Base-by-base conservation (phyloP, 768 basidiomycete genomes). In the Clitopilus hobsonii region DNA sequence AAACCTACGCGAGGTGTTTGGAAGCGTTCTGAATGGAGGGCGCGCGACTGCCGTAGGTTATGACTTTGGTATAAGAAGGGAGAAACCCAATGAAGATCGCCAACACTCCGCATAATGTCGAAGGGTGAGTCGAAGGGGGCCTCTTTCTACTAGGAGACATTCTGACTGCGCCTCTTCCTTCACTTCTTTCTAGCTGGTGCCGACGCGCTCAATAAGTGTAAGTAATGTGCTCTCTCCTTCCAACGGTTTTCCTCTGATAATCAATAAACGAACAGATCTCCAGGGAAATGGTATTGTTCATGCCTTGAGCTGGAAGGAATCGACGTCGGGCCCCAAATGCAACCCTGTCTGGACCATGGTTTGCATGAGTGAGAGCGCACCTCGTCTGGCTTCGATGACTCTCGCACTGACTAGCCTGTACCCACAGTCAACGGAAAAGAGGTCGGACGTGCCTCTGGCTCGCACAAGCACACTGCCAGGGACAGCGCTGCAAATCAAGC, bases 241-340 rank as follows among this genome's bases (percentile, higher is more conserved):
- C 6, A 38, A 32, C 23, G 27, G 14, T n/a, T 56, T 26, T 25
- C 13, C n/a, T 57, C 23, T 30, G 49, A 29, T 50, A 53, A 45
- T 62, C 47, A 30, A 32, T 41, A 29, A 26, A 29, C 20, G 36
- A 52, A 48, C 54, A 87, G 86, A 83, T 66, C 71, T 89, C 23
- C 84, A 86, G 63, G 68, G 67, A n/a, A 68, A 65, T 36, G 70
- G 71, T 13, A 68, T 69, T 28, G 62, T 72, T 29, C 54, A 76
- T 16, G 61, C 78, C 25, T 72, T 88, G 25, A 82, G 76, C 60
- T 89, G 85, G 84, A 62, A 72, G 20, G 82, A 85, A 47, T 71
- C 69, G 0, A 63, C 60, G 5, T 66, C 65, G 8, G 85, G 84
- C 0, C 71, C 73, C 0, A 67, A 66, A 11, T 74, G 84, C 53